A percentile compares a stretch with the other conserved stretches of the same genome.
These are phyloP conservation scores for Xylaria sp. DNA, from an alignment of 2,329 filamentous ascomycete species.

Conservation along the genomic window DNA sequence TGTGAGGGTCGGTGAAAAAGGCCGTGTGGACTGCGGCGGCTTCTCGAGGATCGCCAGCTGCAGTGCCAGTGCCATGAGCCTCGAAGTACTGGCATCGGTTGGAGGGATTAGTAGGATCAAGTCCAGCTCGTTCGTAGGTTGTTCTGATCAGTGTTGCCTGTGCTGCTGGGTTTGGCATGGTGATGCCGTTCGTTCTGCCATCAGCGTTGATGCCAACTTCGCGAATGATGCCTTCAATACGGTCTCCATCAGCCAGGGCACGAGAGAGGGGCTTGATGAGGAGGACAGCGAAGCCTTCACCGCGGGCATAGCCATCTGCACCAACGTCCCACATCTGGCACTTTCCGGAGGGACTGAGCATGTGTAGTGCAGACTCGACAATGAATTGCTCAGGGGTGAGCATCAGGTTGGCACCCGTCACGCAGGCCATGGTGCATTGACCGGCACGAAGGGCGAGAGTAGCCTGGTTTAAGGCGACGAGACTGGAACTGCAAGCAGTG, in stretches of 20 bases:
- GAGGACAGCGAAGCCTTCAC: conserved; percentile 48
- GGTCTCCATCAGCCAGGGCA: conserved; percentile 46
- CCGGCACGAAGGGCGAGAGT: conserved; percentile 38
- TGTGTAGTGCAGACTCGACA: conserved; percentile 39
- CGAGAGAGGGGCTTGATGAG: conserved; percentile 47
- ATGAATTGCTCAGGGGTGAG: conserved; percentile 41
- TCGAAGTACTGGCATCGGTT: conserved; percentile 45
- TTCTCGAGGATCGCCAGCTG: conserved; percentile 39
- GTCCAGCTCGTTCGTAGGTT: conserved; percentile 40
- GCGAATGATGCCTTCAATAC: conserved; percentile 43
- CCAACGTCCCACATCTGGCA: conserved; percentile 45
- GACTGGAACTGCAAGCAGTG: conserved; percentile 38
- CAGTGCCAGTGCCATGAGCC: conserved; percentile 40
- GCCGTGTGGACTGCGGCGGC: conserved; percentile 40
- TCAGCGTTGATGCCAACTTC: conserved; percentile 46
- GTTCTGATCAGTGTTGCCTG: conserved; percentile 41
- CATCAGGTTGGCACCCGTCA: conserved; percentile 41
- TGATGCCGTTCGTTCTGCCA: conserved; percentile 49
- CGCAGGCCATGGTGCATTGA: conserved; percentile 38
- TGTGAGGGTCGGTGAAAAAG: conserved; percentile 31
- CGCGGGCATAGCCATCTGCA: conserved; percentile 54
- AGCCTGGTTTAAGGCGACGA: conserved; percentile 36
- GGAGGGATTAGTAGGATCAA: conserved; percentile 31
- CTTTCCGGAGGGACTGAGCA: conserved; percentile 41
- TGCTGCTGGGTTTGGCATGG: conserved; percentile 44